These are phyloP conservation scores for Globisporangium nagaii DNA, from an alignment of 352 stramenopile species.

Conservation along the genomic window DNA sequence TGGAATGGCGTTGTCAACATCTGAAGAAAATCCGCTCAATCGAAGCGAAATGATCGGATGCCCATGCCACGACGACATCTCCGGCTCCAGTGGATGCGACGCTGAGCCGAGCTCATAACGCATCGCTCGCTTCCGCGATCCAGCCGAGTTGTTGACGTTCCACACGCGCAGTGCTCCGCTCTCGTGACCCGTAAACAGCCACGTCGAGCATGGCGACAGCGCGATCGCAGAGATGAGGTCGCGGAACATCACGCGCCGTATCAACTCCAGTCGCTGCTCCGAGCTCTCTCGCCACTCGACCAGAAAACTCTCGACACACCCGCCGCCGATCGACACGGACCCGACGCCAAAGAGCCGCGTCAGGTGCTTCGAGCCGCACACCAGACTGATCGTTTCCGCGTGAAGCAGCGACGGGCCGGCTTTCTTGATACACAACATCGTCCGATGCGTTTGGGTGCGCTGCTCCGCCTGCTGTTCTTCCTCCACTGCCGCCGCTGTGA, in stretches of 20 bases:
- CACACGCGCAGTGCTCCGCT: conserved; percentile 49
- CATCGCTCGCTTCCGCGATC: not conserved
- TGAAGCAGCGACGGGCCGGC: conserved; percentile 24
- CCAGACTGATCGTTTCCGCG: conserved; percentile 24
- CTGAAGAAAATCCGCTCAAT: not conserved
- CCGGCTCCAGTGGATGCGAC: conserved; percentile 14
- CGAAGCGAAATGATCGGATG: not conserved
- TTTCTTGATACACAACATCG: conserved; percentile 56
- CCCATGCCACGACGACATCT: not conserved
- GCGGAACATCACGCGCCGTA: conserved; percentile 21
- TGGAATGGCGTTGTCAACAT: too few species aligned
- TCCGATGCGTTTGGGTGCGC: conserved; percentile 10
- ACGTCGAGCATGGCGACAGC: conserved; percentile 31
- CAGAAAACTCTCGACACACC: conserved; percentile 14
- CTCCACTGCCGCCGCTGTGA: not conserved
- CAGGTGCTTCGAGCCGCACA: conserved; percentile 25
- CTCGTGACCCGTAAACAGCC: conserved; percentile 44
- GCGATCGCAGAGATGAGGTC: conserved; percentile 30
- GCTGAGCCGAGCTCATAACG: not conserved
- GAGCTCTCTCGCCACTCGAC: conserved; percentile 26
- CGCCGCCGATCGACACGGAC: not conserved
- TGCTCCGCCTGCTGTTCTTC: not conserved
- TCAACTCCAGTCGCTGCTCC: conserved; percentile 12
- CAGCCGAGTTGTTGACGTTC: conserved; percentile 17
- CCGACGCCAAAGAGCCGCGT: conserved; percentile 32